Evolutionary conservation across 2,329 filamentous ascomycete genomes (phyloP), one percentile per base, ranked within the genome.

Genomic region (Ophiocordyceps robertsii): DNA sequence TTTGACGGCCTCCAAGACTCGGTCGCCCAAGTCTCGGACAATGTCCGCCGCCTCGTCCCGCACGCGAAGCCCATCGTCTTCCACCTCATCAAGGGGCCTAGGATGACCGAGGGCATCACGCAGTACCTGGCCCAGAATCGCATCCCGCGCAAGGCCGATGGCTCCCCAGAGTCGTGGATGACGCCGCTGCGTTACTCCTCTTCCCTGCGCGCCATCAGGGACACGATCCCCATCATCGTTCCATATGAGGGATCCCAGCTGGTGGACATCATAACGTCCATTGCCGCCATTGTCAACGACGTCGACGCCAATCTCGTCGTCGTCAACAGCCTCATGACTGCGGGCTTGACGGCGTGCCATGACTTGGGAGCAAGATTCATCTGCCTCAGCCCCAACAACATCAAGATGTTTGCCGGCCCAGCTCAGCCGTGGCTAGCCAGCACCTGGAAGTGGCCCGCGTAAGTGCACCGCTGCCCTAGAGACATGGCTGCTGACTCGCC

Each of bases 381-480:
- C 0, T 51, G 68, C 2, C 52, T 72, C 7, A 65, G 63, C 39
- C 68, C 69, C 1, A 72, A 68, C 32, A 56, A 66, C 36, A 49
- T 65, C 56, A 54, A 68, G 49, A 57, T 69, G 44, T 62, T 65
- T 50, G 49, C 66, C 32, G 38, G 47, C 1, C 55, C 58, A 4
- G 48, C 58, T 29, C 69, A 73, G 45, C 63, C 66, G 3, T 48
- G 51, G 21, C 50, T 47, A 6, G 54, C 47, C 6, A 50, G 51
- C 14, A 46, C 65, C 10, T 65, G 60, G 56, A 64, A 59, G 45
- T 61, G 57, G 39, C 63, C 64, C 1, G 49, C 54, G 63, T 65
- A 47, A 52, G 62, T 60, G 1, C 4, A 6, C 11, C 24, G n/a
- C 24, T 6, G 19, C 14, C 14, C 8, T 17, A n/a, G n/a, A n/a